Conservation (phyloP, 108 stramenopile species). For the Cylindrotheca fusiformis region DNA sequence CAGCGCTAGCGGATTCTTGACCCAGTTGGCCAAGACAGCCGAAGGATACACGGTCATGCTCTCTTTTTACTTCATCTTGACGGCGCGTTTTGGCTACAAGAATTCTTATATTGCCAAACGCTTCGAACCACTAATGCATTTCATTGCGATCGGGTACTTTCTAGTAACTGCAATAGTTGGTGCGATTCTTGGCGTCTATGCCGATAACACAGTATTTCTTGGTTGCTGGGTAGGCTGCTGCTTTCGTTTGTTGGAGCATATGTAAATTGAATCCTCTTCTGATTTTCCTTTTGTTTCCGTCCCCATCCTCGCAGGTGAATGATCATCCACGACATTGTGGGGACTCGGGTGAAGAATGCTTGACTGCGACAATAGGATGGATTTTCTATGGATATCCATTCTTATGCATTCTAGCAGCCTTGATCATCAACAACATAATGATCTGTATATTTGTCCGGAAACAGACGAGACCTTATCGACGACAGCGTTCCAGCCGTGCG, state of each 20-base stretch:
- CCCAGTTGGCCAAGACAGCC: conserved; percentile 8
- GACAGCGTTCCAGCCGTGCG: not conserved
- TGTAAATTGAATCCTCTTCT: no score
- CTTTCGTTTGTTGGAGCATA: no score
- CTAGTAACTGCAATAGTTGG: conserved; percentile 6
- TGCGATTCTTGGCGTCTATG: conserved; percentile 6
- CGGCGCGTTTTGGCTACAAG: conserved; percentile 12
- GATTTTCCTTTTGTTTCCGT: no score
- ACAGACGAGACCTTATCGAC: not conserved
- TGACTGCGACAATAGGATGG: conserved; percentile 4
- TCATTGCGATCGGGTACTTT: not conserved
- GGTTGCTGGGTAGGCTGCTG: conserved; percentile 15
- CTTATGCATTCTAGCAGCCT: not conserved
- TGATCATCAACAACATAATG: conserved; percentile 3
- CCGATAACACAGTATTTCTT: conserved; percentile 4
- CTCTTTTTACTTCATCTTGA: conserved; percentile 24
- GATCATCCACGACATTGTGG: no score
- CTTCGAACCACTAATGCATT: conserved; percentile 18
- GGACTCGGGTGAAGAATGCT: not conserved
- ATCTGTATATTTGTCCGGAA: conserved; percentile 9
- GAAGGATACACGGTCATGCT: conserved; percentile 27
- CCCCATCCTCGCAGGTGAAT: no score
- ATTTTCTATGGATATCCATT: conserved; percentile 7
- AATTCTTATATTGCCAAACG: conserved; percentile 1
- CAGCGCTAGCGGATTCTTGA: conserved; percentile 20